Percentiles rank a stretch among this genome's conserved stretches.
Conservation (phyloP, 2,329 filamentous ascomycete species). For the Drechslerella dactyloides region DNA sequence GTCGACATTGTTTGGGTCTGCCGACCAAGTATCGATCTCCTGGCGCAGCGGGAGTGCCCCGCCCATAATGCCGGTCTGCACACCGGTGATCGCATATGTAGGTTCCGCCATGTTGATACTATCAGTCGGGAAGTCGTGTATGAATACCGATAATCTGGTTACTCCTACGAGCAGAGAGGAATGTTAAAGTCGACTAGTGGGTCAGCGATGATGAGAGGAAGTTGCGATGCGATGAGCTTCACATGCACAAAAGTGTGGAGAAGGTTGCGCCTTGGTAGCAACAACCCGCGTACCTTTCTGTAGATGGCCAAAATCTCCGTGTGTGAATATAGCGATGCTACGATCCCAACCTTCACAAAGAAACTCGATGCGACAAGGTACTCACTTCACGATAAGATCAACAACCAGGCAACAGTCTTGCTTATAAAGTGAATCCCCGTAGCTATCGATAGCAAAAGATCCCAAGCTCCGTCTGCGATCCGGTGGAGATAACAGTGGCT, state of each 20-base stretch:
- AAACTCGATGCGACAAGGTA: not conserved
- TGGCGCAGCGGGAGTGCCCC: constrained; percentile 35
- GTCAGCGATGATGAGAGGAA: too few relatives aligned
- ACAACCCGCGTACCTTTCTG: too few relatives aligned
- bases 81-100: constrained; percentile 40
- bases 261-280: not conserved
- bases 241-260: not conserved
- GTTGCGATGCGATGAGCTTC: too few relatives aligned
- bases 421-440: not conserved
- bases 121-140: too few relatives aligned
- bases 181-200: too few relatives aligned
- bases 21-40: constrained; percentile 45
- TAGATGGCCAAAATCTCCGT: not conserved
- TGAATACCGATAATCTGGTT: too few relatives aligned
- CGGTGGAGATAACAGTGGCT: not conserved
- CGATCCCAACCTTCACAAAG: not conserved
- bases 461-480: not conserved
- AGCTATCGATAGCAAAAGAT: not conserved
- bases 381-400: not conserved
- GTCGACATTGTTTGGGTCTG: constrained; percentile 42
- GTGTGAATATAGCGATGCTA: not conserved
- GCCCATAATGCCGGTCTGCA: constrained; percentile 16
- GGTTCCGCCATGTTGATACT: constrained; percentile 31
- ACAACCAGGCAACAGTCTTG: not conserved
- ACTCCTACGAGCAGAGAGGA: too few relatives aligned